Evolutionary conservation across 306 rosid species (phyloP).

Genomic region (Luffa aegyptiaca): DNA sequence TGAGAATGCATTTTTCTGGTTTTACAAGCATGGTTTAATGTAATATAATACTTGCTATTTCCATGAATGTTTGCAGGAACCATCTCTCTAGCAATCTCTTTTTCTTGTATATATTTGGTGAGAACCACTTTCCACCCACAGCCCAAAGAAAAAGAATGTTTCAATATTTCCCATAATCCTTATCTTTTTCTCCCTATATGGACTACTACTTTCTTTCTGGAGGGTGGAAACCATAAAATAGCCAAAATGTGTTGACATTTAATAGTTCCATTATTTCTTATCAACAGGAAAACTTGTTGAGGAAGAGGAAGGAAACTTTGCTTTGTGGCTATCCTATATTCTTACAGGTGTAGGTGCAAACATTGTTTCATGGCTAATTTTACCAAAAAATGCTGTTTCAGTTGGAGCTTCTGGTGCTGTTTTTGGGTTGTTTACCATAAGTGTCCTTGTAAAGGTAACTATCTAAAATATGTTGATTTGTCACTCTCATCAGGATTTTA

Average conservation of each 20-base stretch:
- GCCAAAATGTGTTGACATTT: background rate
- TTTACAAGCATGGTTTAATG: background rate
- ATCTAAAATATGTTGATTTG: background rate
- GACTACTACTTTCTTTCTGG: background rate
- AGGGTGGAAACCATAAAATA: background rate
- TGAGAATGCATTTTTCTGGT: background rate
- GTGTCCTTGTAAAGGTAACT: conserved; percentile 81
- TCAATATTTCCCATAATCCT: background rate
- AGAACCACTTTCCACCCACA: conserved; percentile 20
- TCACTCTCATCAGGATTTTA: background rate
- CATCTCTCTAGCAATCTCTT: conserved; percentile 98
- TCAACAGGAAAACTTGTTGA: conserved; percentile 85
- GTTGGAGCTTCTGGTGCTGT: conserved; percentile 99
- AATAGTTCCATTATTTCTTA: background rate
- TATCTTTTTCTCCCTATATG: background rate
- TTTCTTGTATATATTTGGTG: conserved; percentile 92
- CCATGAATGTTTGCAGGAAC: conserved; percentile 48
- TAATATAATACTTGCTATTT: conserved; percentile 6
- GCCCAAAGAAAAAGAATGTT: background rate
- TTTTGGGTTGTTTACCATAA: conserved; percentile 80
- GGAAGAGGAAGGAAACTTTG: conserved; percentile 95
- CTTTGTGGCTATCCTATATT: conserved; percentile 84
- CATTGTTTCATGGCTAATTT: conserved; percentile 84
- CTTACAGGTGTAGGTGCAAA: conserved; percentile 90
- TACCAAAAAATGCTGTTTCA: conserved; percentile 82